A percentile compares a stretch with the other conserved stretches of the same genome.
Conservation (phyloP, 2,329 filamentous ascomycete species). For the Pseudophaeomoniella oleicola region DNA sequence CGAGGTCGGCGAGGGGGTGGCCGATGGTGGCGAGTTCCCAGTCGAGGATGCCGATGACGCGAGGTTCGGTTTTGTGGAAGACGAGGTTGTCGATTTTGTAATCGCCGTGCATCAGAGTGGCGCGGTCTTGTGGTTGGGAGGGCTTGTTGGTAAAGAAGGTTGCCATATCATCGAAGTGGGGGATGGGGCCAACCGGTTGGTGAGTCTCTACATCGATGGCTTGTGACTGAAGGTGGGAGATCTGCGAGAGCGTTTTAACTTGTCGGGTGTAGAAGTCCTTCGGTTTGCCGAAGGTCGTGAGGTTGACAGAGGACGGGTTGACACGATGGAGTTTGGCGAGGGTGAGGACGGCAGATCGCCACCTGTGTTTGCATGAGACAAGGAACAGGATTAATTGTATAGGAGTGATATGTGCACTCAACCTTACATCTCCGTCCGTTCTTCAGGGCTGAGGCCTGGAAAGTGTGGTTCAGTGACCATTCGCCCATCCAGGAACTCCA, state of each 20-base stretch:
- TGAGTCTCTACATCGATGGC: conserved; percentile 64
- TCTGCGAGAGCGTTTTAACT: conserved; percentile 64
- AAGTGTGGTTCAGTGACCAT: conserved; percentile 84
- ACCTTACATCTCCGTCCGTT: conserved; percentile 56
- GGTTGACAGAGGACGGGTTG: conserved; percentile 47
- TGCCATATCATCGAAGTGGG: conserved; percentile 68
- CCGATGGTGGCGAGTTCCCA: conserved; percentile 98
- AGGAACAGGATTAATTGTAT: no score
- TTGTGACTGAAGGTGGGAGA: conserved; percentile 63
- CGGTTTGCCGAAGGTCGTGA: conserved; percentile 59
- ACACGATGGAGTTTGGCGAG: conserved; percentile 77
- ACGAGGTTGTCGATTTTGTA: conserved; percentile 90
- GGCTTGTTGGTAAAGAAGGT: conserved; percentile 57
- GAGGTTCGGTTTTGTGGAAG: conserved; percentile 76
- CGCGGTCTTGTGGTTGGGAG: conserved; percentile 62
- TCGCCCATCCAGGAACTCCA: conserved; percentile 87
- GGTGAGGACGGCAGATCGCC: conserved; percentile 69
- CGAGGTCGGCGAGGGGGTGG: conserved; percentile 84
- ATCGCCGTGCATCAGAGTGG: conserved; percentile 78
- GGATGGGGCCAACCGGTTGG: conserved; percentile 64
- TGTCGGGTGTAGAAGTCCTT: conserved; percentile 75
- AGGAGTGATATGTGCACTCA: no score
- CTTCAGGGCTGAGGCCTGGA: conserved; percentile 52
- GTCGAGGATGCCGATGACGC: conserved; percentile 85
- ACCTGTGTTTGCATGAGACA: conserved; percentile 31